Conservation (phyloP, 352 stramenopile genomes). For the Thalassiosira exigua region DNA sequence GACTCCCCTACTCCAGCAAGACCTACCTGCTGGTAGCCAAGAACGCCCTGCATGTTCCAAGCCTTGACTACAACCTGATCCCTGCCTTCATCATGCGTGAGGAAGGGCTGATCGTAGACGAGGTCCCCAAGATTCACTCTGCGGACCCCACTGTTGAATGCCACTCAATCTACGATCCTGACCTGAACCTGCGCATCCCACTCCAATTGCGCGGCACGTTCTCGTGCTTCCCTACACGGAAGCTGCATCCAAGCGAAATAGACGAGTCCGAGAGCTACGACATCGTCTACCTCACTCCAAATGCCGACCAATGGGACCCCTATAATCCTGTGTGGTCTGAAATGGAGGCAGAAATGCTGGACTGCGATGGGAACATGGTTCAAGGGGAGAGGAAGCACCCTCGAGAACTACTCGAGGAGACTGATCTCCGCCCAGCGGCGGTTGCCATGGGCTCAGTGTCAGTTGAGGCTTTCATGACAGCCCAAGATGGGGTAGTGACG, state of each 20-base stretch:
- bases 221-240: slow-evolving; percentile 38
- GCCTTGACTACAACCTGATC: slow-evolving; percentile 62
- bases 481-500: too few relatives aligned
- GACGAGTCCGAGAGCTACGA: slow-evolving; percentile 9
- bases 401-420: not conserved
- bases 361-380: not conserved
- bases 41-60: slow-evolving; percentile 56
- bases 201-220: slow-evolving; percentile 48
- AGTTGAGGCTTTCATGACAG: too few relatives aligned
- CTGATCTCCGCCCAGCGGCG: too few relatives aligned
- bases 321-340: slow-evolving; percentile 6
- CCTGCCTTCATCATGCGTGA: slow-evolving; percentile 61
- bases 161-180: slow-evolving; percentile 30
- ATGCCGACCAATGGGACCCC: slow-evolving; percentile 18
- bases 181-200: slow-evolving; percentile 40
- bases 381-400: not conserved
- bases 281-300: slow-evolving; percentile 12
- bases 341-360: not conserved
- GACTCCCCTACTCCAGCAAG: slow-evolving; percentile 15
- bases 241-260: slow-evolving; percentile 30
- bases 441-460: too few relatives aligned
- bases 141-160: not conserved
- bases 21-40: slow-evolving; percentile 43
- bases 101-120: slow-evolving; percentile 48
- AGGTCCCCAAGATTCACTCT: slow-evolving; percentile 49